Evolutionary conservation across 768 basidiomycete genomes (phyloP), one percentile per base, ranked within the genome.

Genomic region (Rhizopogon vulgaris): DNA sequence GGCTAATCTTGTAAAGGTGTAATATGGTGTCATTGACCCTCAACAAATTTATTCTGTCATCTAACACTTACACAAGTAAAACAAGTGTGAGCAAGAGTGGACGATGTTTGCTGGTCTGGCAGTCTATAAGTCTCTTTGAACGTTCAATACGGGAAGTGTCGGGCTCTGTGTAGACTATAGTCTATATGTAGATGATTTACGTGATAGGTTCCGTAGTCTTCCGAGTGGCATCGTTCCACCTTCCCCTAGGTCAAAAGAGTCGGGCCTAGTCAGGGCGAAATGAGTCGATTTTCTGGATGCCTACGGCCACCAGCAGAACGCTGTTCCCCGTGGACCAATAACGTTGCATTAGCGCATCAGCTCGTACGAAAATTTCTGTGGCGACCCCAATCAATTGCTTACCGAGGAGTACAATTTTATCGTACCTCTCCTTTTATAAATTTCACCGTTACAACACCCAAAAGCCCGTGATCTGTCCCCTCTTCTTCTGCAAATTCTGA

Each of bases 271-370:
- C 32, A 39, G 39, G 27, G 27, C 6, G 39, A 50, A 46, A 51
- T 51, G 28, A 51, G 49, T 34, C 49, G 25, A 46, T 51, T 51
- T 51, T 51, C 49, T 51, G 32, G 32, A 34, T 11, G 32, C 32
- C 32, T 32, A 32, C 32, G 32, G 32, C 18, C 18, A 30, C 28
- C 25, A 51, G 39, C 27, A 32, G 40, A 6, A 28, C 3, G 32
- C 14, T 32, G n/a, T 50, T 7, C 27, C 17, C 27, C 42, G 36
- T 51, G 41, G 49, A 24, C 49, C 49, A 51, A 51, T 51, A 24
- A 48, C 49, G 10, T 34, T 4, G 11, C 32, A 46, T 34, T 14
- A 51, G 48, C 32, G 4, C 17, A 50, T 51, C 15, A 22, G 8
- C 27, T 41, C 27, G 40, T 30, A 45, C 32, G 34, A 49, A 38